Percentiles rank a stretch among this genome's conserved stretches.
These are phyloP conservation scores for Hypomontagnella monticulosa DNA, from an alignment of 495 filamentous ascomycete species.

Conservation along the genomic window DNA sequence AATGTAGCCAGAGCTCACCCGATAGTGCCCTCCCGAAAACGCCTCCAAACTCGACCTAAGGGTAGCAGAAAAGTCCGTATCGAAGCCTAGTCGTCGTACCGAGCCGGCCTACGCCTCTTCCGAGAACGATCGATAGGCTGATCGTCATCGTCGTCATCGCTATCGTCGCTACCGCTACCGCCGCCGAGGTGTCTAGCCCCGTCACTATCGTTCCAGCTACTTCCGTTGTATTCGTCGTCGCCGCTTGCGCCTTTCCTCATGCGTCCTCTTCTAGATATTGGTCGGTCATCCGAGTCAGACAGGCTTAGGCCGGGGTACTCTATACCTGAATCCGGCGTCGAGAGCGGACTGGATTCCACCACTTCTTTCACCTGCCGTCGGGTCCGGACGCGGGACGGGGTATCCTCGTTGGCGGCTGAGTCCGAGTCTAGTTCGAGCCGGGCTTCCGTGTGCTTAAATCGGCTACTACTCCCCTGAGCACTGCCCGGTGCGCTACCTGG, in stretches of 20 bases:
- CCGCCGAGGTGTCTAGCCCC: constrained; percentile 34
- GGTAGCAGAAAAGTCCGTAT: not conserved
- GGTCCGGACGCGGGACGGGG: constrained; percentile 31
- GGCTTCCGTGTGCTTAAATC: constrained; percentile 43
- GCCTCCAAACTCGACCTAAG: too few species aligned
- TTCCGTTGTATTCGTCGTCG: constrained; percentile 43
- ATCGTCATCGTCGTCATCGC: constrained; percentile 35
- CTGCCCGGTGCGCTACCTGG: constrained; percentile 16
- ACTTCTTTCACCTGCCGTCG: constrained; percentile 29
- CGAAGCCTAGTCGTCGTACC: constrained; percentile 40
- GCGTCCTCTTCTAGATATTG: constrained; percentile 21
- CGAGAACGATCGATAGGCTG: constrained; percentile 34
- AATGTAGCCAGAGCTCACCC: too few species aligned
- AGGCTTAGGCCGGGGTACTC: constrained; percentile 25
- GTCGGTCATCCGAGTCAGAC: constrained; percentile 39
- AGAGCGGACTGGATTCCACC: constrained; percentile 42
- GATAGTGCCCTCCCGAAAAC: too few species aligned
- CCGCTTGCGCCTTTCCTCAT: constrained; percentile 23
- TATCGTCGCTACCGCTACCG: constrained; percentile 26
- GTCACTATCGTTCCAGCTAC: constrained; percentile 41
- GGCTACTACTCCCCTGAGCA: constrained; percentile 22
- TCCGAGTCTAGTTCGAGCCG: constrained; percentile 37
- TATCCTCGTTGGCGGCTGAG: constrained; percentile 28
- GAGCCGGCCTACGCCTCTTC: constrained; percentile 35
- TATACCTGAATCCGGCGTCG: constrained; percentile 32